Conservation (phyloP, 768 basidiomycete genomes). For the Podaxis pistillaris region DNA sequence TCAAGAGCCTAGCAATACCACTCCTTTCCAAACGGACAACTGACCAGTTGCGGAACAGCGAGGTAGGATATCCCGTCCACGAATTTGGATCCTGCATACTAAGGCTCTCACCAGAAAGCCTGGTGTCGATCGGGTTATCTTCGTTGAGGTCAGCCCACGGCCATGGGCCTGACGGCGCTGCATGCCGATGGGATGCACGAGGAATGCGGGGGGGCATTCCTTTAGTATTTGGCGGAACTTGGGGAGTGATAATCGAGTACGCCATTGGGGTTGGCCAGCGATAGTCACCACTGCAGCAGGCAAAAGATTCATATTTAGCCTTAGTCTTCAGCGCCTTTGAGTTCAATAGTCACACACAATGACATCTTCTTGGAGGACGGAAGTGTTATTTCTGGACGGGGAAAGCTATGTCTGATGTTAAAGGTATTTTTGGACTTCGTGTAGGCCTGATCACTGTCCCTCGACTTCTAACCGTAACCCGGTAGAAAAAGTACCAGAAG, state of each 20-base stretch:
- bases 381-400: not conserved
- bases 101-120: constrained; percentile 26
- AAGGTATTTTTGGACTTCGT: too few relatives aligned
- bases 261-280: constrained; percentile 2
- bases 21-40: constrained; percentile 33
- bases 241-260: constrained; percentile 4
- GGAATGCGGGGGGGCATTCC: constrained; percentile 23
- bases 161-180: constrained; percentile 40
- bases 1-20: constrained; percentile 25
- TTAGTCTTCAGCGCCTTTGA: not conserved
- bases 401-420: not conserved
- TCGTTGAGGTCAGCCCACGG: constrained; percentile 38
- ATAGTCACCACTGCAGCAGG: not conserved
- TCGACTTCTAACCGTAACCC: too few relatives aligned
- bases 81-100: constrained; percentile 23
- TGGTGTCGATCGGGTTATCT: constrained; percentile 21
- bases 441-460: too few relatives aligned
- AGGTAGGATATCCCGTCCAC: constrained; percentile 36
- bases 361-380: not conserved
- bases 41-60: constrained; percentile 52
- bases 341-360: not conserved
- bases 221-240: constrained; percentile 9
- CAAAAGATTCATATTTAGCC: not conserved
- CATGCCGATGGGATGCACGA: constrained; percentile 36
- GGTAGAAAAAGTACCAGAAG: too few relatives aligned